Conservation (phyloP, 768 basidiomycete species). For the Phylloporus arenicola region DNA sequence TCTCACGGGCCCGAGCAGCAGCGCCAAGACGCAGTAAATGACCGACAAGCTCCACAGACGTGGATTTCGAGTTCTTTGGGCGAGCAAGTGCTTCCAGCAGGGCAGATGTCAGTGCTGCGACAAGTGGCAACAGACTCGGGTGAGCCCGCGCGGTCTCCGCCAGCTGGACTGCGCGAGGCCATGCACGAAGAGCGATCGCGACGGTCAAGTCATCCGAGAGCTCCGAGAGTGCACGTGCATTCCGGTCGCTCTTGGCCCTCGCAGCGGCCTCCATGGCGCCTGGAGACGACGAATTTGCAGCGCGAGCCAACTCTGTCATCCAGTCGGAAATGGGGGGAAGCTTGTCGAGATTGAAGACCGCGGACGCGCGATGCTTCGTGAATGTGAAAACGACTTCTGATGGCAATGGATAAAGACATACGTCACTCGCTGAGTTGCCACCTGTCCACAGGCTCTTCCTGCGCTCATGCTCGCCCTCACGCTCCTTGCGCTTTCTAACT, state of each 20-base stretch:
- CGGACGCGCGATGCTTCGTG: slow-evolving; percentile 28
- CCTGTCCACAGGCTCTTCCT: slow-evolving; percentile 68
- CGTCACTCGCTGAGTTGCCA: slow-evolving; percentile 40
- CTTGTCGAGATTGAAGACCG: slow-evolving; percentile 31
- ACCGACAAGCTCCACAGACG: slow-evolving; percentile 63
- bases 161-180: slow-evolving; percentile 79
- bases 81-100: slow-evolving; percentile 71
- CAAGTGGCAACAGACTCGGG: slow-evolving; percentile 56
- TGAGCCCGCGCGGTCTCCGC: slow-evolving; percentile 82
- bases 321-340: slow-evolving; percentile 68
- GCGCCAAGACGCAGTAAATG: slow-evolving; percentile 73
- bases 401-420: slow-evolving; percentile 19
- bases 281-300: slow-evolving; percentile 37
- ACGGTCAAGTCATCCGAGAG: slow-evolving; percentile 91
- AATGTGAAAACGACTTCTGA: not conserved
- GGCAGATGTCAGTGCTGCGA: slow-evolving; percentile 60
- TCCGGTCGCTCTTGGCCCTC: slow-evolving; percentile 74
- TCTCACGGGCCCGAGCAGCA: slow-evolving; percentile 69
- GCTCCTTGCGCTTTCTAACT: slow-evolving; percentile 84
- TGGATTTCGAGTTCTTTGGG: slow-evolving; percentile 71
- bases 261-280: slow-evolving; percentile 38
- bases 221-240: slow-evolving; percentile 83
- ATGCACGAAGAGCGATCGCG: slow-evolving; percentile 82
- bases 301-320: slow-evolving; percentile 63
- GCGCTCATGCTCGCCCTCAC: slow-evolving; percentile 88